Evolutionary conservation across 2,329 filamentous ascomycete genomes (phyloP), one percentile per base, ranked within the genome.

Genomic region (Rugonectria rugulosa): DNA sequence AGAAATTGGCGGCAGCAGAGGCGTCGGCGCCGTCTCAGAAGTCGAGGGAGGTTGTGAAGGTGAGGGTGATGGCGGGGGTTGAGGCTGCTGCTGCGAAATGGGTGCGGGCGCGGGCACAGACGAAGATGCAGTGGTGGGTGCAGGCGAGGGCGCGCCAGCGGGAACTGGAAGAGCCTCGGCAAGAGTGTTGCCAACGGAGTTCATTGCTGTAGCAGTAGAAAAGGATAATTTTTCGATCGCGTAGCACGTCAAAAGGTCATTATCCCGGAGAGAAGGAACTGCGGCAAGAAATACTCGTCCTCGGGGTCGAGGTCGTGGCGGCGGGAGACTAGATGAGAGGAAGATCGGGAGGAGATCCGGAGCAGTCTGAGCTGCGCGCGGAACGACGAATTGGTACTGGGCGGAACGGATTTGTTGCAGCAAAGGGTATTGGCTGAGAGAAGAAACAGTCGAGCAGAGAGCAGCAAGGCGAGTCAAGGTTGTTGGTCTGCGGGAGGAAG

Each of bases 181-280:
- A 60, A 77, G 66, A 62, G 68, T 75, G 38, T 74, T 74, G 49
- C 72, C 68, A 64, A 60, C 57, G 47, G 74, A 70, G 66, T 76
- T 75, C 75, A 77, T 77, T 60, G 58, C 67, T 66, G 54, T 24
- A 52, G 49, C 51, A 47, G 42, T 24, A 56, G 52, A 48, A 36
- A 60, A 27, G 26, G 47, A 50, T 37, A 55, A 57, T 42, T 43
- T 29, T 40, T 11, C n/a, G 38, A 32, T 55, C 52, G 55, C 40
- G 53, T 42, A 32, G 44, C 32, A 51, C 52, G 50, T 68, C 62
- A 68, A 65, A 66, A 53, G 50, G 58, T 60, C 65, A 68, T 68
- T 62, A 60, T 68, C 65, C 64, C 40, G 41, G n/a, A 26, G 46
- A 43, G 46, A 44, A 53, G 40, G 21, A 29, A 46, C 42, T 38